These are phyloP conservation scores for Pilatotrama ljubarskyi DNA, from an alignment of 768 basidiomycete species.

Conservation along the genomic window DNA sequence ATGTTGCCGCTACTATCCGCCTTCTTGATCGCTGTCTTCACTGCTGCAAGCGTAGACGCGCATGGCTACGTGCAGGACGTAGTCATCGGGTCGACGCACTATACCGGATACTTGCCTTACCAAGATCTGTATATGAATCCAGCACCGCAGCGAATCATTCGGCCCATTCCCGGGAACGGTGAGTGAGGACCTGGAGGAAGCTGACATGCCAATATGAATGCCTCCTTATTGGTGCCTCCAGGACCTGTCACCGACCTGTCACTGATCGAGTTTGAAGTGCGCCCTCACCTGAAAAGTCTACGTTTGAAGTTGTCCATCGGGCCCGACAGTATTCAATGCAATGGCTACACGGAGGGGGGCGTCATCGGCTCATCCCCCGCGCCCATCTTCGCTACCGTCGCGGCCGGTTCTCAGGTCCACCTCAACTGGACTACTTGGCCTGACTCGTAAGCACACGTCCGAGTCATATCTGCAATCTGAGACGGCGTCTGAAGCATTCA, in stretches of 20 bases:
- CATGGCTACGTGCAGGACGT: slow-evolving; percentile 46
- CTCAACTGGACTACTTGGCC: slow-evolving; percentile 44
- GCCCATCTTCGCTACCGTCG: slow-evolving; percentile 41
- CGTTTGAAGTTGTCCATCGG: no score
- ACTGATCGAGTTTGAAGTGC: slow-evolving; percentile 40
- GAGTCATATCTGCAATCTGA: background rate
- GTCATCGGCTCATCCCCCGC: slow-evolving; percentile 37
- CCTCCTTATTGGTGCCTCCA: slow-evolving; percentile 5
- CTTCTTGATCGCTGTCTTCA: background rate
- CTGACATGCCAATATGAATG: background rate
- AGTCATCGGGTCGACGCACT: slow-evolving; percentile 34
- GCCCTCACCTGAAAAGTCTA: no score
- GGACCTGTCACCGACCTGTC: slow-evolving; percentile 41
- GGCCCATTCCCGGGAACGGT: slow-evolving; percentile 45
- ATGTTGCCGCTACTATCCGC: background rate
- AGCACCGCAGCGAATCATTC: slow-evolving; percentile 41
- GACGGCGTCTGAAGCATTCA: background rate
- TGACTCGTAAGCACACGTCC: slow-evolving; percentile 18
- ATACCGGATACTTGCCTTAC: slow-evolving; percentile 43
- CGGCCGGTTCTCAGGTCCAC: slow-evolving; percentile 40
- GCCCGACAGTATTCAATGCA: slow-evolving; percentile 32
- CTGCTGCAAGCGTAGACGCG: slow-evolving; percentile 24
- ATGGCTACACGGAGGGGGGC: slow-evolving; percentile 33
- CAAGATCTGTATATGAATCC: slow-evolving; percentile 38
- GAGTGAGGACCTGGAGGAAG: background rate